Conservation (phyloP, 2,329 filamentous ascomycete genomes). For the Penicillium nordicum region DNA sequence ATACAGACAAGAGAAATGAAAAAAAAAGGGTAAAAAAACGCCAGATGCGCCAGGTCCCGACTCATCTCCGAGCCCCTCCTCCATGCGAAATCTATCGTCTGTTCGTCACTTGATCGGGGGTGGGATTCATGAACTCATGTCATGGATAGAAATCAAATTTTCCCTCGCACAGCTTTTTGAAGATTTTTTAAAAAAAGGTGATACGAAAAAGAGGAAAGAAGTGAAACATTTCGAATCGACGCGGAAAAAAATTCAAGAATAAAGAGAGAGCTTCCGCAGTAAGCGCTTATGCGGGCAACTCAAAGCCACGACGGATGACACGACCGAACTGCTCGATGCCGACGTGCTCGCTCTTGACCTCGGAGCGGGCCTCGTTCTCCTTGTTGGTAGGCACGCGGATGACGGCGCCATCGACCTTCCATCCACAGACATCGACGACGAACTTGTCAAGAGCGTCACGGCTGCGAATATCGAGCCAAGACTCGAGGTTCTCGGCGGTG, state of each 20-base stretch:
- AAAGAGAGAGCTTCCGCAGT: slow-evolving; percentile 10
- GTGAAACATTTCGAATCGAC: slow-evolving; percentile 6
- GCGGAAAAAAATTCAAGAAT: slow-evolving; percentile 12
- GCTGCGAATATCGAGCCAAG: slow-evolving; percentile 68
- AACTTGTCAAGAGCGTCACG: slow-evolving; percentile 70
- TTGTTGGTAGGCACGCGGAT: slow-evolving; percentile 86
- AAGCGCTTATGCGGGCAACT: slow-evolving; percentile 63
- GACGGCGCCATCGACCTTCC: slow-evolving; percentile 64
- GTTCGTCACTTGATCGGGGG: slow-evolving; percentile 22
- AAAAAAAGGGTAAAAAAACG: slow-evolving; percentile 19
- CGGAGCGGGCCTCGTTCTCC: slow-evolving; percentile 95
- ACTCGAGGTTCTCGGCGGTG: slow-evolving; percentile 63
- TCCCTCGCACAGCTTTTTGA: slow-evolving; percentile 9
- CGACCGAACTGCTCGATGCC: slow-evolving; percentile 52
- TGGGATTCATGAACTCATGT: slow-evolving; percentile 28
- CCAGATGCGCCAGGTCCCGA: slow-evolving; percentile 28
- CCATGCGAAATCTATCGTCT: slow-evolving; percentile 28
- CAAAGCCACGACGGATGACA: slow-evolving; percentile 79
- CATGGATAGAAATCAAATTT: slow-evolving; percentile 13
- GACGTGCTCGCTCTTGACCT: slow-evolving; percentile 94
- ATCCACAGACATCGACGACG: slow-evolving; percentile 79
- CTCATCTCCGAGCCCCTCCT: slow-evolving; percentile 27
- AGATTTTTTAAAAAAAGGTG: slow-evolving; percentile 9
- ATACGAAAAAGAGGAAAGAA: slow-evolving; percentile 17
- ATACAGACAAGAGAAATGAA: slow-evolving; percentile 17